phyloP scores from a whole-genome alignment of 129 eudicot species.

The Helichrysum umbraculigerum region DNA sequence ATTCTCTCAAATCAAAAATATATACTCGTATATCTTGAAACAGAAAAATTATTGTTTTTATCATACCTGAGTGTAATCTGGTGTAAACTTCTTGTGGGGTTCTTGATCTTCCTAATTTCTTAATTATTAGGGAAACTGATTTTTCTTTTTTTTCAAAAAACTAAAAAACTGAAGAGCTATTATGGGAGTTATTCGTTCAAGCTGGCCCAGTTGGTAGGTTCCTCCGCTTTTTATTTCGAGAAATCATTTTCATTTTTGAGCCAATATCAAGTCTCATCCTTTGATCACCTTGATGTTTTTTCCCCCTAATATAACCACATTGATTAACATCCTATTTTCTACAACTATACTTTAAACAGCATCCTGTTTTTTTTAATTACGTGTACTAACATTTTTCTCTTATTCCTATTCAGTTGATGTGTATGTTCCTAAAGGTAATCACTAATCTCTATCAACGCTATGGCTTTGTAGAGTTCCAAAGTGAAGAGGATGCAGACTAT shows the following conservation, averaged over 20 bases:
- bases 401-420: slow-evolving; percentile 65
- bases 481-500: slow-evolving; percentile 99
- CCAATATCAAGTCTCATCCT: neutral
- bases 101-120: neutral
- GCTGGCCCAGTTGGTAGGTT: slow-evolving; percentile 96
- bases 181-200: slow-evolving; percentile 97
- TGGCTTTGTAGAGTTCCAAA: slow-evolving; percentile 96
- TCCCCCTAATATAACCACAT: neutral
- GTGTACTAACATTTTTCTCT: slow-evolving; percentile 7
- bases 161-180: slow-evolving; percentile 77
- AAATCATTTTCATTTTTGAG: neutral
- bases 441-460: slow-evolving; percentile 97
- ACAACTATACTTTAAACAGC: neutral
- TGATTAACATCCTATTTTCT: neutral
- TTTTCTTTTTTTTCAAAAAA: slow-evolving; percentile 16
- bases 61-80: neutral
- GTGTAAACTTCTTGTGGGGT: neutral
- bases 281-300: slow-evolving; percentile 7
- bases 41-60: too few relatives aligned
- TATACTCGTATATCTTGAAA: too few relatives aligned
- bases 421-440: slow-evolving; percentile 96
- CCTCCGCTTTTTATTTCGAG: neutral
- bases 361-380: neutral
- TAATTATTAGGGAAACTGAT: slow-evolving; percentile 14
- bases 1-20: too few relatives aligned